phyloP scores from a whole-genome alignment of 257 asterid species.

The Buddleja alternifolia region DNA sequence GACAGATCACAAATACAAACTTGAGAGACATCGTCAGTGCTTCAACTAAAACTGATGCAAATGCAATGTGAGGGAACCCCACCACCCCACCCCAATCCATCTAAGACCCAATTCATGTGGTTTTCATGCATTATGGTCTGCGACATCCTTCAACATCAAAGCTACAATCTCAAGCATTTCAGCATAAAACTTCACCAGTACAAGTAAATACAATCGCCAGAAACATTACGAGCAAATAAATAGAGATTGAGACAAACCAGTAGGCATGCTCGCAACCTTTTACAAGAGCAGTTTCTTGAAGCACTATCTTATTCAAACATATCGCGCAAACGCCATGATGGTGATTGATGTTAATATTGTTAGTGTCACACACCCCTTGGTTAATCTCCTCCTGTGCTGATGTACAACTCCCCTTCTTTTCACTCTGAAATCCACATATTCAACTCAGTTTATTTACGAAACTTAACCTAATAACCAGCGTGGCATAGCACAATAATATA shows the following conservation, averaged over 20 bases:
- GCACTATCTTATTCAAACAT: slow-evolving; percentile 72
- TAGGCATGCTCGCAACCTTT: slow-evolving; percentile 99
- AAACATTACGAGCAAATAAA: slow-evolving; percentile 9
- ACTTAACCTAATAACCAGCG: slow-evolving; percentile 5
- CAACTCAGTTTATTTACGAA: slow-evolving; percentile 20
- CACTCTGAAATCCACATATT: slow-evolving; percentile 42
- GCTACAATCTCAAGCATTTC: neutral
- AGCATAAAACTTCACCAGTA: neutral
- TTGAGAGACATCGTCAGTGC: neutral
- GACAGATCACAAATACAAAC: neutral
- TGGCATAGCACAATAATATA: neutral
- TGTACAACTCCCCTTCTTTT: slow-evolving; percentile 37
- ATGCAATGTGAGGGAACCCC: neutral
- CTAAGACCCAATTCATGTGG: neutral
- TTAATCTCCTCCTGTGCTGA: slow-evolving; percentile 36
- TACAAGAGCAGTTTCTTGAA: slow-evolving; percentile 89
- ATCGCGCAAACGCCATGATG: slow-evolving; percentile 81
- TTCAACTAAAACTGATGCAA: slow-evolving; percentile 9
- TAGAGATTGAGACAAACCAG: slow-evolving; percentile 74
- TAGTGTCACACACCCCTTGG: slow-evolving; percentile 32
- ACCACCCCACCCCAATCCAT: neutral
- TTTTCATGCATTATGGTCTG: neutral
- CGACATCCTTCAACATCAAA: slow-evolving; percentile 10
- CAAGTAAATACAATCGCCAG: neutral
- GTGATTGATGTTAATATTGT: slow-evolving; percentile 25